Conservation (phyloP, 306 rosid species). For the Vicia villosa region DNA sequence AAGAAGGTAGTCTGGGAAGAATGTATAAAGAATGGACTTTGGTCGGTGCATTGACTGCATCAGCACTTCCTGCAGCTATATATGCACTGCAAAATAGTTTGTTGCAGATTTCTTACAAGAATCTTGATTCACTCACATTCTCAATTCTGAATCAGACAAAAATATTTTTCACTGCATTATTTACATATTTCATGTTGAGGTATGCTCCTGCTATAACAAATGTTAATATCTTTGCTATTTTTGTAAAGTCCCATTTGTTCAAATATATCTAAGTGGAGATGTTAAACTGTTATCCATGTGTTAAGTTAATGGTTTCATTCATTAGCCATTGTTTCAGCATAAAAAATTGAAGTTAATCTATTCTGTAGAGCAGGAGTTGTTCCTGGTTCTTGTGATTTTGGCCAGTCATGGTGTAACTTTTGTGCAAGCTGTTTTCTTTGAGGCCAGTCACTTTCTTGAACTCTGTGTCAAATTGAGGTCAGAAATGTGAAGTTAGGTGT, state of each 20-base stretch:
- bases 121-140: slow-evolving; percentile 95
- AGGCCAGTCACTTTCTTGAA: slow-evolving; percentile 6
- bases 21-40: slow-evolving; percentile 76
- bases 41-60: slow-evolving; percentile 87
- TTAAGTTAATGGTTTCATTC: slow-evolving; percentile 27
- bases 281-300: slow-evolving; percentile 25
- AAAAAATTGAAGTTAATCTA: not conserved
- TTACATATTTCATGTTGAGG: slow-evolving; percentile 82
- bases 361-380: slow-evolving; percentile 11
- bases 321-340: slow-evolving; percentile 10
- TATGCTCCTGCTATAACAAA: slow-evolving; percentile 37
- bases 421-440: slow-evolving; percentile 12
- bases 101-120: slow-evolving; percentile 92
- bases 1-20: slow-evolving; percentile 69
- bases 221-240: slow-evolving; percentile 24
- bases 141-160: slow-evolving; percentile 96
- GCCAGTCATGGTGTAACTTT: not conserved
- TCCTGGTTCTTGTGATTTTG: slow-evolving; percentile 18
- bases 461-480: slow-evolving; percentile 11
- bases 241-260: slow-evolving; percentile 7
- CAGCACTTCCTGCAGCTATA: slow-evolving; percentile 95
- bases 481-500: not conserved
- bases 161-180: slow-evolving; percentile 86
- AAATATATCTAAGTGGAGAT: slow-evolving; percentile 11
- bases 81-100: slow-evolving; percentile 96